phyloP scores from a whole-genome alignment of 305 asterid species.

The Rubia peregrina region DNA sequence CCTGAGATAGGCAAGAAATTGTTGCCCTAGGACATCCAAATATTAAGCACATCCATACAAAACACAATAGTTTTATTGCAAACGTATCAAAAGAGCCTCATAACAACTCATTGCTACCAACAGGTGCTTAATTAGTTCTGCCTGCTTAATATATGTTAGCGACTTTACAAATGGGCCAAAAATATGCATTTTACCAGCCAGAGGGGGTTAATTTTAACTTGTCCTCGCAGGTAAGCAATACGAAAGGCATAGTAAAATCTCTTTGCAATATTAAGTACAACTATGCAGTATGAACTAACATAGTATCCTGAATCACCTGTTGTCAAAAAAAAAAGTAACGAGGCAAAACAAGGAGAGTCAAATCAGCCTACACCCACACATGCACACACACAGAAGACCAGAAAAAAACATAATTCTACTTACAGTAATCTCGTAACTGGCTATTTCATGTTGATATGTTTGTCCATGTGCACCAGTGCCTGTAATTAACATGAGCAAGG shows the following conservation, averaged over 20 bases:
- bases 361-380: background rate
- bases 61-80: background rate
- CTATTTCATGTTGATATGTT: constrained; percentile 23
- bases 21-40: background rate
- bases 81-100: background rate
- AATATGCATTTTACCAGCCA: background rate
- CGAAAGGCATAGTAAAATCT: background rate
- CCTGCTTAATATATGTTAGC: background rate
- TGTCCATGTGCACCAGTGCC: constrained; percentile 46
- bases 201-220: background rate
- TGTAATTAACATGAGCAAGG: constrained; percentile 23
- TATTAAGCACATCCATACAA: background rate
- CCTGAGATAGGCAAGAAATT: background rate
- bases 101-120: background rate
- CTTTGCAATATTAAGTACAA: background rate
- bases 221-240: background rate
- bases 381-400: background rate
- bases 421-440: constrained; percentile 35
- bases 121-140: background rate
- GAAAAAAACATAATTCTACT: constrained; percentile 22
- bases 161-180: background rate
- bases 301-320: background rate
- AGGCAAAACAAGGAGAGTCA: background rate
- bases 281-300: background rate
- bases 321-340: background rate